Conservation (phyloP, 2,329 filamentous ascomycete genomes). For the Diplodia mutila region DNA sequence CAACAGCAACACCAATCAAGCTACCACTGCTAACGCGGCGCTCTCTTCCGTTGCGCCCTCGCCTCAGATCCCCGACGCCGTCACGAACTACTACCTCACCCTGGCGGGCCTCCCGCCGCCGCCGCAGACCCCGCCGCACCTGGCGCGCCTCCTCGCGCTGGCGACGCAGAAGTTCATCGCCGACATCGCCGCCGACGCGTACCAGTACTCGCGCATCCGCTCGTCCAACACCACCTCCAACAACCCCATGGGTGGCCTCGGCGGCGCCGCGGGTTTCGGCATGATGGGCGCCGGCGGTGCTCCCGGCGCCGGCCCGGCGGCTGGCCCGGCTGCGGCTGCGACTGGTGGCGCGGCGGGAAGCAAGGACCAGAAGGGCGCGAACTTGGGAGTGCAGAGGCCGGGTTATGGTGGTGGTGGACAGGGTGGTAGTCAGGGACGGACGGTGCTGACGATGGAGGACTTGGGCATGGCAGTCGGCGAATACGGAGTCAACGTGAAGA, state of each 20-base stretch:
- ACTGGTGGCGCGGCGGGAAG: constrained; percentile 36
- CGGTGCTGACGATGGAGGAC: constrained; percentile 98
- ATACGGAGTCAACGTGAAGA: constrained; percentile 96
- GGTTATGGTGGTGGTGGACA: constrained; percentile 79
- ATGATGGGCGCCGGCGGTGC: constrained; percentile 61
- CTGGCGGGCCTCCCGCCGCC: constrained; percentile 92
- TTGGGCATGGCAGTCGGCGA: constrained; percentile 96
- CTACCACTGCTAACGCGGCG: constrained; percentile 7
- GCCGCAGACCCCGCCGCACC: constrained; percentile 84
- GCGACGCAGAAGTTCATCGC: constrained; percentile 99
- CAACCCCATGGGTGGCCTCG: constrained; percentile 87
- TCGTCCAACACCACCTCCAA: constrained; percentile 89
- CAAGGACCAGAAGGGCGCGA: constrained; percentile 50
- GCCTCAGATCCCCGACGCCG: constrained; percentile 87
- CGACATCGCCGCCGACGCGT: constrained; percentile 94
- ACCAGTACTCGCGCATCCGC: constrained; percentile 95
- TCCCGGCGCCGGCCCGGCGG: constrained; percentile 60
- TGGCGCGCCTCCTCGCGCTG: constrained; percentile 89
- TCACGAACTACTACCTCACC: constrained; percentile 97
- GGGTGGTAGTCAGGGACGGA: constrained; percentile 85
- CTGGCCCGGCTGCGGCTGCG: constrained; percentile 36
- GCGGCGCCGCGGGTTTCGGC: constrained; percentile 72
- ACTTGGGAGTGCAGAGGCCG: constrained; percentile 53
- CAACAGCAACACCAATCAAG: background rate
- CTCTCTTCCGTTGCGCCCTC: background rate